Conservation (phyloP, 305 asterid genomes). For the Rubia balearica region DNA sequence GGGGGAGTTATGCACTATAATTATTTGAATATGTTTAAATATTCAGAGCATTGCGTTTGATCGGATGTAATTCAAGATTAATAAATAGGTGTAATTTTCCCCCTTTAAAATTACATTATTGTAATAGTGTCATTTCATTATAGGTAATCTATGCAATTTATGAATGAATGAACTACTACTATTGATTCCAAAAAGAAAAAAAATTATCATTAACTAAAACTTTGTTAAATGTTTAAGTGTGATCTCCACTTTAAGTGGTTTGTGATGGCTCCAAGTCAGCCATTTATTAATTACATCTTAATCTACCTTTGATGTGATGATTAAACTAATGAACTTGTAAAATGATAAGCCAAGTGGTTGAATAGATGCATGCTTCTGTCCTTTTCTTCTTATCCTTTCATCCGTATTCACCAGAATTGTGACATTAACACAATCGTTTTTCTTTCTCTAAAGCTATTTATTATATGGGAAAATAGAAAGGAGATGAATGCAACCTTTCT, state of each 20-base stretch:
- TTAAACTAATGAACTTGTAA: slow-evolving; percentile 21
- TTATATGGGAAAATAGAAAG: too few species aligned
- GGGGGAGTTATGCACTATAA: too few species aligned
- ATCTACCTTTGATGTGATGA: slow-evolving; percentile 24
- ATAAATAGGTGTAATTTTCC: too few species aligned
- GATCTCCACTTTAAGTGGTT: slow-evolving; percentile 30
- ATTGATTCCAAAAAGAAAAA: too few species aligned
- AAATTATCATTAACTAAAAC: background rate
- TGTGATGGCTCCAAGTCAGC: slow-evolving; percentile 27
- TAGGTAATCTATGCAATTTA: too few species aligned
- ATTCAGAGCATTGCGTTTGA: too few species aligned
- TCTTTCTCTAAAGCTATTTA: background rate
- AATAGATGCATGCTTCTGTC: background rate
- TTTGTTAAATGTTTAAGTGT: slow-evolving; percentile 11
- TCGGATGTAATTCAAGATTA: too few species aligned
- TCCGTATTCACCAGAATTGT: background rate
- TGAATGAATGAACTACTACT: too few species aligned
- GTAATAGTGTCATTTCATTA: too few species aligned
- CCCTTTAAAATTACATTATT: too few species aligned
- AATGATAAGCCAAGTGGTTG: slow-evolving; percentile 24
- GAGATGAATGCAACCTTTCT: too few species aligned
- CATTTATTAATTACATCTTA: background rate
- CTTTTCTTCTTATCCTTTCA: background rate
- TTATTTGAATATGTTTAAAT: too few species aligned
- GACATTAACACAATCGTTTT: background rate